Evolutionary conservation across 805 yeast genomes (phyloP), one percentile per base, ranked within the genome.

Genomic region (Kuraishia hungarica): DNA sequence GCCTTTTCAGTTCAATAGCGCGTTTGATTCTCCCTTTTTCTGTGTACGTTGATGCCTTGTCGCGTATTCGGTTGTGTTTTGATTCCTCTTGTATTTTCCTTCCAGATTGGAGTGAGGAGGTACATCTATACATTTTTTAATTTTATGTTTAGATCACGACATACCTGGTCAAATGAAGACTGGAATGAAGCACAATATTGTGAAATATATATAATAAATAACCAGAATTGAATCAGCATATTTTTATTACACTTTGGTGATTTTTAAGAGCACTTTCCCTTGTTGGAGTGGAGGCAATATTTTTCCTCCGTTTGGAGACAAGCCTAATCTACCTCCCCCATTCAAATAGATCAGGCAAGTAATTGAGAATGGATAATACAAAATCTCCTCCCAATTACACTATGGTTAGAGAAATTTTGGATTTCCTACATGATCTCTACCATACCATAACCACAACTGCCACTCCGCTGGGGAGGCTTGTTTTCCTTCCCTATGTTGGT

Each of bases 391-490:
- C 4, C 17, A 35, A 15, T 3, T 35, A 35, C 17, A 13, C 17
- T 17, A 35, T 35, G 43, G 5, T 15, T 10, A 35, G 43, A 35
- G 43, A 35, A 13, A 35, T 17, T 3, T 35, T 35, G 43, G 43
- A 35, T 17, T 35, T 8, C n/a, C 43, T 35, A 35, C 43, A 35
- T 35, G 43, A 49, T 21, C 35, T 52, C 7, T 52, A 39, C 26
- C 54, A 52, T 17, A 19, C 60, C 28, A n/a, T 52, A 15, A 35
- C 57, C 7, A 51, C 43, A 29, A 21, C 53, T 5, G 4, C 56
- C n/a, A 48, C 56, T 15, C 64, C 68, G 1, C 3, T 65, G 11
- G 71, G 71, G 1, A 55, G 67, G 20, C 15, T 35, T 62, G 17
- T 35, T 7, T 35, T 35, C 17, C 43, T 35, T 13, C 43, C 43